Base-by-base conservation (phyloP, 768 basidiomycete genomes). In the Psilocybe cubensis region DNA sequence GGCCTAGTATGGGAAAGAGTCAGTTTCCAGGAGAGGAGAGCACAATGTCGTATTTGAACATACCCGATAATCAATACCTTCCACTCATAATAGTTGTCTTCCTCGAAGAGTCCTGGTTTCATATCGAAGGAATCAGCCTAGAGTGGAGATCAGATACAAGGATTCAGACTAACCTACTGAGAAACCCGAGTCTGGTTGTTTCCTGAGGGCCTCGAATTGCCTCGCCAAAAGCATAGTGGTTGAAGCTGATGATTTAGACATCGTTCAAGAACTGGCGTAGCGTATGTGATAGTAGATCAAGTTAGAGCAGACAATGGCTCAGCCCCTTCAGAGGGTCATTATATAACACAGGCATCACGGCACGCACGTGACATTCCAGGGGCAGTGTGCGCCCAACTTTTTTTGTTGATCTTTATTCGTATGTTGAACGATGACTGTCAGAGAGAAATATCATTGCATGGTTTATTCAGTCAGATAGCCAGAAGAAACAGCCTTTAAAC, bases 71-170 rank as follows among this genome's bases (percentile, higher is more conserved):
- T 88, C 69, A 97, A 80, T 68, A 98, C 83, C 64, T 97, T 95
- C 97, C 97, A 99, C 77, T 98, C 96, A 57, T 90, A 93, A 11
- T 98, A 76, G 76, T 98, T 96, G 73, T 87, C 83, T 57, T 98
- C 96, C 71, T 98, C 94, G 44, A 95, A 95, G 53, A 99, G 86
- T 38, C 96, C 96, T 87, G 67, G 66, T 49, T 47, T 56, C 49
- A 67, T 70, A 59, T 68, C 66, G 63, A 46, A 70, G 33, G 43
- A 21, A 68, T 68, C 69, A 65, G 56, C 25, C 43, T 23, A n/a
- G n/a, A n/a, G 40, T 28, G 60, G 53, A 57, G 63, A 72, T 71
- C 68, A 25, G 41, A 63, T 58, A 56, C 62, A 50, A 63, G 61
- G 60, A 65, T 50, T 40, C 38, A 21, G 6, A 66, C 77, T 64